Base-by-base conservation (phyloP, 2,329 filamentous ascomycete genomes). In the Coniochaeta sp. region DNA sequence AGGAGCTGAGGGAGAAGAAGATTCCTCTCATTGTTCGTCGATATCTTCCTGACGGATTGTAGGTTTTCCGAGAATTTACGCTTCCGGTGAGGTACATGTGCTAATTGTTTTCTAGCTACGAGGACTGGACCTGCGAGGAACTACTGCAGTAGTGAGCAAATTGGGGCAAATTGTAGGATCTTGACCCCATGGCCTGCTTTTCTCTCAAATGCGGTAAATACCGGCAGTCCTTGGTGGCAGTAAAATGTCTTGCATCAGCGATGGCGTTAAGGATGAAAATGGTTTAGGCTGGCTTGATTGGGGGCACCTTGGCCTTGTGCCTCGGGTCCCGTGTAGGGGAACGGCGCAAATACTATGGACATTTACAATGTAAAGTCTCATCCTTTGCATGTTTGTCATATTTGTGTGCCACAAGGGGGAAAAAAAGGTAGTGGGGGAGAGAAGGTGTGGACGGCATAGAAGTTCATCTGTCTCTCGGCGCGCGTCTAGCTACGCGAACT, bases 81-180 rank as follows among this genome's bases (percentile, higher is more conserved):
- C 11, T 24, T 11, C 54, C 38, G 38, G 16, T 4, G 38, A 22
- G 38, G 17, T 56, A n/a, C 54, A 43, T 31, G 11, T 38, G 33
- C 56, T 62, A 38, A 62, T 54, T 16, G 22, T 24, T 26, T 31
- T 59, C n/a, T 66, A 93, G 90, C 79, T 98, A 98, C 76, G 95
- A 99, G 82, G 95, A 99, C 75, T 99, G 95, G 95, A 96, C 93
- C 38, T 97, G 93, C 77, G 95, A 98, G 77, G 95, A 99, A 77
- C 81, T 98, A 65, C 83, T 96, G 60, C 83, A 85, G 74, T 86
- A 74, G 70, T 59, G 44, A 60, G 12, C n/a, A n/a, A n/a, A n/a
- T n/a, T n/a, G n/a, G n/a, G n/a, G n/a, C n/a, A n/a, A 36, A 6
- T 33, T 47, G 38, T 34, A 3, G n/a, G 19, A 14, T 59, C 12